These are phyloP conservation scores for Berberis thunbergii DNA, from an alignment of 164 flowering plant species.

Conservation along the genomic window DNA sequence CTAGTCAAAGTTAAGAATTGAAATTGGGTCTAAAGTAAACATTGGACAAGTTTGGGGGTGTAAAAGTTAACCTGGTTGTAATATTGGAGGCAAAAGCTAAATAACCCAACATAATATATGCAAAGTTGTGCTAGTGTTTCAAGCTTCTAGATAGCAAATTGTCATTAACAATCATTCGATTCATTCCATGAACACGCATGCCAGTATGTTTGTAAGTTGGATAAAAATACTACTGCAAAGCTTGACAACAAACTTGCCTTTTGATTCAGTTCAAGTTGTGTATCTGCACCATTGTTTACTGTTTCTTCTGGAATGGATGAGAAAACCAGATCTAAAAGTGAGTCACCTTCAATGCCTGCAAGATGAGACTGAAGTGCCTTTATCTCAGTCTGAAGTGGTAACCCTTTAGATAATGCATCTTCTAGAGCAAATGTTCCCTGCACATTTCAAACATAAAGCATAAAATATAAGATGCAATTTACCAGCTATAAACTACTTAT, in stretches of 20 bases:
- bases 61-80: no score
- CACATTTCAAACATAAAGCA: slow-evolving; percentile 3
- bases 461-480: neutral
- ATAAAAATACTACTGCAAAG: neutral
- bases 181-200: no score
- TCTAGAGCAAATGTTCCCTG: slow-evolving; percentile 90
- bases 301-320: slow-evolving; percentile 86
- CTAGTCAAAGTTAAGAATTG: no score
- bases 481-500: neutral
- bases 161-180: no score
- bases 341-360: slow-evolving; percentile 67
- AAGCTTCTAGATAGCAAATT: no score
- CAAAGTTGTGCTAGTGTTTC: no score
- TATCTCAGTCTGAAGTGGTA: slow-evolving; percentile 70
- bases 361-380: slow-evolving; percentile 46
- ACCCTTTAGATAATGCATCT: slow-evolving; percentile 86
- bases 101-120: no score
- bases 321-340: slow-evolving; percentile 66
- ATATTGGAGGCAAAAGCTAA: no score
- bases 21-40: no score
- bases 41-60: no score
- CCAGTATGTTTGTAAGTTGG: no score
- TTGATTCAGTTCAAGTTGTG: slow-evolving; percentile 54
- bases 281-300: slow-evolving; percentile 53
- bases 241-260: slow-evolving; percentile 42